A percentile compares a stretch with the other conserved stretches of the same genome.
phyloP scores from a whole-genome alignment of 2,329 filamentous ascomycete species.

The Sporothrix globosa region DNA sequence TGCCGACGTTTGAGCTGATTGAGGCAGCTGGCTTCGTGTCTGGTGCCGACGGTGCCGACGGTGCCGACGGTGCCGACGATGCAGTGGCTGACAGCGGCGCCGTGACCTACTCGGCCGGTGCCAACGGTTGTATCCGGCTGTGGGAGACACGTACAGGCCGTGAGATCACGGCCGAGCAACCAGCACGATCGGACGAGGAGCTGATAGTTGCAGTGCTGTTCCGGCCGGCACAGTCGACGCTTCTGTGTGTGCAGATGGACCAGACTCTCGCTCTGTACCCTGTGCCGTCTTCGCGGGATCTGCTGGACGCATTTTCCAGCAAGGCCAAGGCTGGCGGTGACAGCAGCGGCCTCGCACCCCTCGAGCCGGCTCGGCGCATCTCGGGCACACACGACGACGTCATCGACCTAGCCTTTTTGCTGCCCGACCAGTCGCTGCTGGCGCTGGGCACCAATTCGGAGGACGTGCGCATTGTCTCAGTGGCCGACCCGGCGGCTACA shows the following conservation, averaged over 20 bases:
- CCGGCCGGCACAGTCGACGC: conserved; percentile 65
- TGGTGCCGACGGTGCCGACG: conserved; percentile 40
- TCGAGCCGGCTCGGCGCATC: conserved; percentile 70
- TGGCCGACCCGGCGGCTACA: conserved; percentile 49
- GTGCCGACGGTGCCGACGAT: not conserved
- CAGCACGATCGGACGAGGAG: conserved; percentile 61
- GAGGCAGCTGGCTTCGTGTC: conserved; percentile 79
- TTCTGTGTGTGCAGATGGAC: conserved; percentile 84
- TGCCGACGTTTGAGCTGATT: conserved; percentile 82
- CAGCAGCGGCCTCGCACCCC: conserved; percentile 42
- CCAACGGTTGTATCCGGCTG: conserved; percentile 77
- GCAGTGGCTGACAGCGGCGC: conserved; percentile 49
- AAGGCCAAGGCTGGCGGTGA: conserved; percentile 28
- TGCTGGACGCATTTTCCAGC: conserved; percentile 37
- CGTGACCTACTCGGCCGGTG: conserved; percentile 81
- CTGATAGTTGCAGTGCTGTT: conserved; percentile 74
- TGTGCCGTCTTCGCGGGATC: conserved; percentile 44
- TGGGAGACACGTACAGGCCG: conserved; percentile 79
- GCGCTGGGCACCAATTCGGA: conserved; percentile 95
- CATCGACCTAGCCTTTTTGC: conserved; percentile 87
- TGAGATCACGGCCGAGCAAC: conserved; percentile 77
- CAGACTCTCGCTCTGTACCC: conserved; percentile 80
- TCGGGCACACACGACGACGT: conserved; percentile 98
- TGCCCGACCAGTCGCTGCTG: conserved; percentile 77
- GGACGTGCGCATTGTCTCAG: conserved; percentile 83